Conservation (phyloP, 495 filamentous ascomycete genomes). For the Bacidia gigantensis region DNA sequence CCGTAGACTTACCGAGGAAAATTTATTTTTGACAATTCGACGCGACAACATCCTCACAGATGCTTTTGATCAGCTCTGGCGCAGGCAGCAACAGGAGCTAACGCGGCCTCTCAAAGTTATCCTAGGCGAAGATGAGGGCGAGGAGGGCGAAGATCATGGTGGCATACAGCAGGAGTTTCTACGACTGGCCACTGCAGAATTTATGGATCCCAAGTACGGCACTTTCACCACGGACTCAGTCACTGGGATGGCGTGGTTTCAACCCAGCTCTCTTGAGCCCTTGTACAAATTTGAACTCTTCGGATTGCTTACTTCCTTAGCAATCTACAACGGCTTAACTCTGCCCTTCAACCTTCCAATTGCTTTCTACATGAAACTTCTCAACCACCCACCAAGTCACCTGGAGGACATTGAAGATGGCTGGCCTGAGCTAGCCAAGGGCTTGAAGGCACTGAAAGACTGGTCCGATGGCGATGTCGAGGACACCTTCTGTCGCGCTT, state of each 20-base stretch:
- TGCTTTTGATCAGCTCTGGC: constrained; percentile 79
- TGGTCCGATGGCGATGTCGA: constrained; percentile 73
- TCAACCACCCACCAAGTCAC: constrained; percentile 48
- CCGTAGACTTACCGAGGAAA: constrained; percentile 49
- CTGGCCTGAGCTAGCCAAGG: constrained; percentile 67
- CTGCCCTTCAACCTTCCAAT: constrained; percentile 78
- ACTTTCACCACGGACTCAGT: constrained; percentile 60
- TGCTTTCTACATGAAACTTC: constrained; percentile 68
- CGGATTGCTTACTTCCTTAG: constrained; percentile 73
- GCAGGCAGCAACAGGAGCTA: constrained; percentile 67
- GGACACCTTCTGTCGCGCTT: constrained; percentile 66
- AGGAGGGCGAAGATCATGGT: constrained; percentile 84
- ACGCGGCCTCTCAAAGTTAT: constrained; percentile 77
- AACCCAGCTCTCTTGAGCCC: constrained; percentile 63
- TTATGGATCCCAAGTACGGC: constrained; percentile 58
- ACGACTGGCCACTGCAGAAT: constrained; percentile 62
- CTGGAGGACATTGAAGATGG: constrained; percentile 69
- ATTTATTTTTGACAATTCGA: constrained; percentile 63
- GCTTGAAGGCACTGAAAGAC: constrained; percentile 52
- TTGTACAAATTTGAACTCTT: constrained; percentile 83
- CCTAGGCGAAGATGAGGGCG: constrained; percentile 64
- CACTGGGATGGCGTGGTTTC: constrained; percentile 76
- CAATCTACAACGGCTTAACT: constrained; percentile 88
- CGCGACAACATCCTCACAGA: constrained; percentile 59
- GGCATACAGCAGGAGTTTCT: constrained; percentile 96